Evolutionary conservation across 306 rosid genomes (phyloP).

Genomic region (Gleditsia sinensis): DNA sequence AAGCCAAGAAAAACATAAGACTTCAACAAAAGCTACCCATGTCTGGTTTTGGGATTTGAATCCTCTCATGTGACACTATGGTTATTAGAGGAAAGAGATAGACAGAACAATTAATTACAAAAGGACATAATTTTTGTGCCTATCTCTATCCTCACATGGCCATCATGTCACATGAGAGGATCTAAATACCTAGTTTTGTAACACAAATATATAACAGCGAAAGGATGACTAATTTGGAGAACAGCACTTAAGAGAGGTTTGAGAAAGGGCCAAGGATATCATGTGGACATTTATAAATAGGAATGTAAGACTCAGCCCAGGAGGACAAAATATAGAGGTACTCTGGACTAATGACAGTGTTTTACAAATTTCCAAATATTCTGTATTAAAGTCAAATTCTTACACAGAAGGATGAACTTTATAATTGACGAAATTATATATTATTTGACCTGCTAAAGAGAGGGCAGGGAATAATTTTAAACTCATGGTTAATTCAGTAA

Average conservation of each 20-base stretch:
- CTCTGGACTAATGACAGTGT: background rate
- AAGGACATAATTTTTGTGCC: too few species aligned
- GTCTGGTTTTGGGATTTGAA: too few species aligned
- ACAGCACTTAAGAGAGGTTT: background rate
- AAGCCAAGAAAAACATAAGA: background rate
- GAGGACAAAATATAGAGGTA: background rate
- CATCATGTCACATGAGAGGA: too few species aligned
- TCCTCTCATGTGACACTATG: too few species aligned
- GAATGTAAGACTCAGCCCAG: background rate
- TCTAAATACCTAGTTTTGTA: too few species aligned
- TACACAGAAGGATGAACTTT: background rate
- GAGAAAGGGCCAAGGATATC: background rate
- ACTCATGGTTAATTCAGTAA: background rate
- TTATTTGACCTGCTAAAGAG: background rate
- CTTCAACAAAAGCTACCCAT: background rate
- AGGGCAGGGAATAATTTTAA: background rate
- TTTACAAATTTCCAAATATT: background rate
- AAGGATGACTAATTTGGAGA: background rate
- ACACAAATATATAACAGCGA: background rate
- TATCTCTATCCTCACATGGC: too few species aligned
- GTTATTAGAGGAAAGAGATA: too few species aligned
- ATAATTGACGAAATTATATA: background rate
- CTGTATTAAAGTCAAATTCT: too few species aligned
- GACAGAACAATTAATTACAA: too few species aligned
- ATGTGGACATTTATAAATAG: too few species aligned